A percentile compares a stretch with the other conserved stretches of the same genome.
phyloP scores from a whole-genome alignment of 2,329 filamentous ascomycete species.

The Hypoxylon sp. region DNA sequence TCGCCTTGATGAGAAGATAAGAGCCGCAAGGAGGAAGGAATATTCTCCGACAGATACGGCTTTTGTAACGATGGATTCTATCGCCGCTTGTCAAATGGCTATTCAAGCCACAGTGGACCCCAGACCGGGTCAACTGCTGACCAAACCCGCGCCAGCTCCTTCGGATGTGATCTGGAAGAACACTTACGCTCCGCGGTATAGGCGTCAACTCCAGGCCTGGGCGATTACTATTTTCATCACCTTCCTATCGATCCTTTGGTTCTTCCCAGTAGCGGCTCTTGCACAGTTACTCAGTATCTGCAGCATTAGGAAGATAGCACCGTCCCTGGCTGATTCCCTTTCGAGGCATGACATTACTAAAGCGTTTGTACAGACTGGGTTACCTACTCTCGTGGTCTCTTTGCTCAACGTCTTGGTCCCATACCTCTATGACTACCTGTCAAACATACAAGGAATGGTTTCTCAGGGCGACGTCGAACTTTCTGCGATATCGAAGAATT shows the following conservation, averaged over 20 bases:
- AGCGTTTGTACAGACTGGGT: constrained; percentile 85
- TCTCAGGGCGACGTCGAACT: constrained; percentile 95
- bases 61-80: constrained; percentile 97
- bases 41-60: constrained; percentile 86
- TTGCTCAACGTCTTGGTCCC: constrained; percentile 91
- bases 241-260: constrained; percentile 88
- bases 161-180: constrained; percentile 96
- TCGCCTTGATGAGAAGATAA: constrained; percentile 81
- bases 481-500: constrained; percentile 97
- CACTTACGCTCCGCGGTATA: constrained; percentile 82
- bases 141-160: constrained; percentile 87
- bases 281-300: constrained; percentile 85
- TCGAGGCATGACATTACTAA: constrained; percentile 76
- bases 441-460: constrained; percentile 92
- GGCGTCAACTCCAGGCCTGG: constrained; percentile 85
- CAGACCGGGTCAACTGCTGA: constrained; percentile 85
- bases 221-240: constrained; percentile 85
- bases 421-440: constrained; percentile 93
- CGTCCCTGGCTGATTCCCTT: constrained; percentile 76
- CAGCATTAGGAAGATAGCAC: constrained; percentile 80
- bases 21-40: constrained; percentile 76
- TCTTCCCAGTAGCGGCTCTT: constrained; percentile 82
- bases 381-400: constrained; percentile 88
- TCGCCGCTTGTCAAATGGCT: constrained; percentile 93
- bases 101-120: constrained; percentile 95